A percentile compares a stretch with the other conserved stretches of the same genome.
These are phyloP conservation scores for Lactifluus piperatus DNA, from an alignment of 768 basidiomycete genomes.

Conservation along the genomic window DNA sequence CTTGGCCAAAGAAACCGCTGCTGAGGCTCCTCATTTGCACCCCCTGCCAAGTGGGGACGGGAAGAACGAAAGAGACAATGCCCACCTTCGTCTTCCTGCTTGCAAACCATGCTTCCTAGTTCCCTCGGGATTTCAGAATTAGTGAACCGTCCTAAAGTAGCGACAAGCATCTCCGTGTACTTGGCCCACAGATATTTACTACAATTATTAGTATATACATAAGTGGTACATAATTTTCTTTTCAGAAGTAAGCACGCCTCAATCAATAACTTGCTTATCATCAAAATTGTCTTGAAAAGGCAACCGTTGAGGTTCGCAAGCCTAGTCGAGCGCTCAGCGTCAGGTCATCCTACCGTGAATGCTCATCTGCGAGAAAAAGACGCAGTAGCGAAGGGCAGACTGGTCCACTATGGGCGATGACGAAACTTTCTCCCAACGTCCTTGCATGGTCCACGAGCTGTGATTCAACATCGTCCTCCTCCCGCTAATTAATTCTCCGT, in stretches of 20 bases:
- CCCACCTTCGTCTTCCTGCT: not conserved
- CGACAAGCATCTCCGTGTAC: not conserved
- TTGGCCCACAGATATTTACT: not conserved
- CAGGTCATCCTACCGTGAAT: not conserved
- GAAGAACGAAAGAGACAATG: not conserved
- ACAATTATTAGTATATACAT: constrained; percentile 8
- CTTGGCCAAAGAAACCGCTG: constrained; percentile 1
- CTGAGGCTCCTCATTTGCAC: not conserved
- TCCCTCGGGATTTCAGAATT: constrained; percentile 15
- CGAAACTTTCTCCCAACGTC: not conserved
- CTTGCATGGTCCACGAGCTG: not conserved
- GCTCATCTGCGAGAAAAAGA: not conserved
- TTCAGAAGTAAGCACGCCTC: constrained; percentile 2
- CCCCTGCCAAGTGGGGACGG: not conserved
- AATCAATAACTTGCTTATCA: not conserved
- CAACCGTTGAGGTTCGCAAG: constrained; percentile 9
- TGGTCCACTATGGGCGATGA: not conserved
- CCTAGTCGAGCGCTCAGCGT: constrained; percentile 9
- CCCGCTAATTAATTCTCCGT: not conserved
- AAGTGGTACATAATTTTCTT: constrained; percentile 11
- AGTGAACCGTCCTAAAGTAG: not conserved
- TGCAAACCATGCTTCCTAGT: not conserved
- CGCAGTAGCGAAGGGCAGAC: not conserved
- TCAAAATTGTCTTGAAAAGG: constrained; percentile 3
- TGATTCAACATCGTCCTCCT: not conserved